Conservation (phyloP, 208 protist genomes). For the Vickermania ingenoplastis region DNA sequence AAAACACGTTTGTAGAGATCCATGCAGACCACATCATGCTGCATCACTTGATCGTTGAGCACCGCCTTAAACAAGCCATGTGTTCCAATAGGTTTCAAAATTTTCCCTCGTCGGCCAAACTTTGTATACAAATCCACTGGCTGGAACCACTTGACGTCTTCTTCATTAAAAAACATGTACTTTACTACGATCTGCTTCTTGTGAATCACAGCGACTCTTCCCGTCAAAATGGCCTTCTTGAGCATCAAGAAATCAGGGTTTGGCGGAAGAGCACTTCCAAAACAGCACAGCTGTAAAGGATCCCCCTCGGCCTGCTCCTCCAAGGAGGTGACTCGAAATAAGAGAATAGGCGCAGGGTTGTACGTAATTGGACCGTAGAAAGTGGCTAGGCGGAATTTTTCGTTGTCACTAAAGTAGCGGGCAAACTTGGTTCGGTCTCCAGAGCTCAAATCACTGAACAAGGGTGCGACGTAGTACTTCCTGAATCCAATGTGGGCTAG, state of each 20-base stretch:
- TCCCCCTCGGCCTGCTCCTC: slow-evolving; percentile 71
- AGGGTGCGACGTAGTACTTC: slow-evolving; percentile 85
- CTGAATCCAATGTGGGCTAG: slow-evolving; percentile 82
- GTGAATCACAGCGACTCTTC: slow-evolving; percentile 81
- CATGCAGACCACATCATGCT: slow-evolving; percentile 97
- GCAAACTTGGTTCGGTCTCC: slow-evolving; percentile 78
- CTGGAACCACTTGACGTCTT: slow-evolving; percentile 96
- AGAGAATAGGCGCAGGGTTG: slow-evolving; percentile 73
- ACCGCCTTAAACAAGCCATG: slow-evolving; percentile 95
- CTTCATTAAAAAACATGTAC: slow-evolving; percentile 93
- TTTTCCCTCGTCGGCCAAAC: slow-evolving; percentile 90
- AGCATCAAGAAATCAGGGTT: slow-evolving; percentile 78
- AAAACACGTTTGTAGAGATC: slow-evolving; percentile 96
- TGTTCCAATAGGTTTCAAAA: slow-evolving; percentile 93
- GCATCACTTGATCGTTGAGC: slow-evolving; percentile 91
- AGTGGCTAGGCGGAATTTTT: slow-evolving; percentile 73
- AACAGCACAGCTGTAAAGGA: slow-evolving; percentile 61
- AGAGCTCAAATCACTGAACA: slow-evolving; percentile 78
- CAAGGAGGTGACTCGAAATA: slow-evolving; percentile 79
- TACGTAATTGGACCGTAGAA: slow-evolving; percentile 86
- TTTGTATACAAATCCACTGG: slow-evolving; percentile 96
- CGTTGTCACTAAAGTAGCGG: slow-evolving; percentile 73
- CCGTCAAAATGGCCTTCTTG: slow-evolving; percentile 67
- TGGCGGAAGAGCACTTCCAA: slow-evolving; percentile 62
- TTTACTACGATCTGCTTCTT: slow-evolving; percentile 92